These are phyloP conservation scores for Cicer pinnatifidum DNA, from an alignment of 306 rosid genomes.

Conservation along the genomic window DNA sequence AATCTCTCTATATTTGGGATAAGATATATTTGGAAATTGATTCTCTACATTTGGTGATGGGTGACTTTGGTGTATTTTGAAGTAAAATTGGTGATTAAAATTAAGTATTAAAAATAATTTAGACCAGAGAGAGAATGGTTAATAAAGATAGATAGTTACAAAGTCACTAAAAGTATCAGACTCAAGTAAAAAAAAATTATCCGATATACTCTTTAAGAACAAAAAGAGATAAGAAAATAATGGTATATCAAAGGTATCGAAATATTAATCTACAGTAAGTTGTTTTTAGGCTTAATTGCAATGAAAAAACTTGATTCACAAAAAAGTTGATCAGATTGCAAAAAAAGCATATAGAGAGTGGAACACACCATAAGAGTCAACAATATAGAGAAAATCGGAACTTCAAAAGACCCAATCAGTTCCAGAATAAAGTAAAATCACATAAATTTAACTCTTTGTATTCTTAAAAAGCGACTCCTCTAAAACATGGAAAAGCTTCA, in stretches of 20 bases:
- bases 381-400: slow-evolving; percentile 50
- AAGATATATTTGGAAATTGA: neutral
- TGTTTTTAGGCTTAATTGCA: slow-evolving; percentile 88
- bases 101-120: too few species aligned
- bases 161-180: too few species aligned
- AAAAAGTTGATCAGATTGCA: slow-evolving; percentile 50
- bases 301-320: slow-evolving; percentile 58
- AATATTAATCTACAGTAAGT: slow-evolving; percentile 72
- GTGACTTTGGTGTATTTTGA: too few species aligned
- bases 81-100: too few species aligned
- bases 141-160: too few species aligned
- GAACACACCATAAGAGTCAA: neutral
- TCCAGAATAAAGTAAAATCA: slow-evolving; percentile 73
- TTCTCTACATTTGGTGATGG: too few species aligned
- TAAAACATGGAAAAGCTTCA: neutral
- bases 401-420: slow-evolving; percentile 69
- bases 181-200: too few species aligned
- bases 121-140: too few species aligned
- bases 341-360: slow-evolving; percentile 48
- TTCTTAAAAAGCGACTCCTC: slow-evolving; percentile 40
- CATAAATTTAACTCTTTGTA: slow-evolving; percentile 65
- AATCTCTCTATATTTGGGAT: slow-evolving; percentile 43
- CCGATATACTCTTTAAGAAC: slow-evolving; percentile 75
- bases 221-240: slow-evolving; percentile 57
- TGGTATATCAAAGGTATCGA: slow-evolving; percentile 66